These are phyloP conservation scores for Dendrothele bispora DNA, from an alignment of 768 basidiomycete genomes.

Conservation along the genomic window DNA sequence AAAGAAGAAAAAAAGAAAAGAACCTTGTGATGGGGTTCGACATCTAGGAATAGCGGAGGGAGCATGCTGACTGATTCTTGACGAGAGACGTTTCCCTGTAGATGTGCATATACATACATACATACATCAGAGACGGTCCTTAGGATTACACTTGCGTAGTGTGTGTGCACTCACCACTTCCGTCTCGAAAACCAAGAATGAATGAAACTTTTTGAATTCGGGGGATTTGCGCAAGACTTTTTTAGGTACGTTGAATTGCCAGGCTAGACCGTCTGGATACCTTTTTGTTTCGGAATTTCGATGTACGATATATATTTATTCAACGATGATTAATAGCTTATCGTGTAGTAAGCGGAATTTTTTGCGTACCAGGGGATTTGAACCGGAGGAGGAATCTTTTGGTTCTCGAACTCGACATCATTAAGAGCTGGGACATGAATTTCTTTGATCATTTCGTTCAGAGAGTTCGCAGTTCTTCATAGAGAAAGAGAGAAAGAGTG, in stretches of 20 bases:
- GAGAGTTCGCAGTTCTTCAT: slow-evolving; percentile 68
- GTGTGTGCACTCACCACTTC: slow-evolving; percentile 72
- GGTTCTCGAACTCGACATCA: slow-evolving; percentile 74
- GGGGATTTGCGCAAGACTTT: slow-evolving; percentile 81
- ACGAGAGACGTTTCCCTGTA: slow-evolving; percentile 89
- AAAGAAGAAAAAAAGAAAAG: slow-evolving; percentile 17
- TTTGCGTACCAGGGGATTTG: slow-evolving; percentile 82
- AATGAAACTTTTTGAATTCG: slow-evolving; percentile 93
- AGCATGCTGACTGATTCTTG: slow-evolving; percentile 99
- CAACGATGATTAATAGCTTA: slow-evolving; percentile 1
- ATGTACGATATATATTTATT: too few species aligned
- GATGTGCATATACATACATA: not conserved
- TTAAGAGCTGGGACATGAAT: slow-evolving; percentile 77
- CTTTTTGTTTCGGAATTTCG: too few species aligned
- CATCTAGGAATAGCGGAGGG: slow-evolving; percentile 93
- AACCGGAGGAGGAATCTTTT: slow-evolving; percentile 72
- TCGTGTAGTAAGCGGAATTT: not conserved
- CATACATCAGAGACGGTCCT: not conserved
- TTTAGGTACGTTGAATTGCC: slow-evolving; percentile 95
- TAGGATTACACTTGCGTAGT: not conserved
- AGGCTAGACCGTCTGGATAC: slow-evolving; percentile 94
- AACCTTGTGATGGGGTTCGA: slow-evolving; percentile 88
- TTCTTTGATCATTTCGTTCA: slow-evolving; percentile 77
- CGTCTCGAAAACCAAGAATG: slow-evolving; percentile 96
- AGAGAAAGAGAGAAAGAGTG: too few species aligned